These are phyloP conservation scores for Silene conica DNA, from an alignment of 148 eudicot genomes.

Conservation along the genomic window DNA sequence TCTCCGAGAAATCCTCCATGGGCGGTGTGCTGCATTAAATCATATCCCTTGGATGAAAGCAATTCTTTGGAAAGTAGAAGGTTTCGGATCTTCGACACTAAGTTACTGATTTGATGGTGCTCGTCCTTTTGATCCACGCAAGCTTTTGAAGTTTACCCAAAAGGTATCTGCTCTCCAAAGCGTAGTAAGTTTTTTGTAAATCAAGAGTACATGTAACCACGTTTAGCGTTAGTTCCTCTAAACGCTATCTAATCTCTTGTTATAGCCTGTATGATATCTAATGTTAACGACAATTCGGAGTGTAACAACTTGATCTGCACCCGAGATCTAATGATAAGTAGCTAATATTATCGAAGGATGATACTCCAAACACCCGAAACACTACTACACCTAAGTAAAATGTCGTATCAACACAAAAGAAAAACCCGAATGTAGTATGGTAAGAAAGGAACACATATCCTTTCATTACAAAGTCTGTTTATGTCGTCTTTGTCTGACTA, in stretches of 20 bases:
- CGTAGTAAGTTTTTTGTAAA: not conserved
- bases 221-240: not conserved
- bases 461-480: not conserved
- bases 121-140: not conserved
- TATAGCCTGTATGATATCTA: not conserved
- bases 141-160: not conserved
- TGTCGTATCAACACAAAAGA: too few species aligned
- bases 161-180: not conserved
- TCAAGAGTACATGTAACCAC: not conserved
- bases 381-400: too few species aligned
- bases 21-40: slow-evolving; percentile 71
- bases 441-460: too few species aligned
- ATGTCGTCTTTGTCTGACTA: not conserved
- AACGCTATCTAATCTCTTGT: not conserved
- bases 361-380: too few species aligned
- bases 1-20: slow-evolving; percentile 76
- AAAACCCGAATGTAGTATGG: too few species aligned
- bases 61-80: slow-evolving; percentile 57
- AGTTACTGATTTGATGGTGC: slow-evolving; percentile 28
- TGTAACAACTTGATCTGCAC: too few species aligned
- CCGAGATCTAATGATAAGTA: too few species aligned
- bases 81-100: slow-evolving; percentile 59
- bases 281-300: too few species aligned
- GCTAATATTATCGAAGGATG: too few species aligned
- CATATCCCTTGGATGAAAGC: slow-evolving; percentile 50